Evolutionary conservation across 2,329 filamentous ascomycete species (phyloP).

Genomic region (Pestalotiopsis sp.): DNA sequence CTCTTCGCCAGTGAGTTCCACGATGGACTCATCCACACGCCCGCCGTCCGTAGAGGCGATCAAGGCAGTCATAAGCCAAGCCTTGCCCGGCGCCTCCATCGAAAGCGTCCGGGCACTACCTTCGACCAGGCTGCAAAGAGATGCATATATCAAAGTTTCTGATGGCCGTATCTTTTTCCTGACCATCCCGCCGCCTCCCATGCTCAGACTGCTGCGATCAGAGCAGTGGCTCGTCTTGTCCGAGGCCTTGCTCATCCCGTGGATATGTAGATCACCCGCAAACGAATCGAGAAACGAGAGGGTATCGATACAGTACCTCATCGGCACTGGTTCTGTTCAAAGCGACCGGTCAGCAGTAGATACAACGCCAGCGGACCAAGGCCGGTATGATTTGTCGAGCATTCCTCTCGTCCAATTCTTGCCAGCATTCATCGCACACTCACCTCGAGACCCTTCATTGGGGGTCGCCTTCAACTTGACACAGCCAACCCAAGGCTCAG

Average conservation of each 20-base stretch:
- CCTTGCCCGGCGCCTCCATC: constrained; percentile 35
- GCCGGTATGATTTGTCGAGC: not conserved
- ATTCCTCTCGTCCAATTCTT: constrained; percentile 34
- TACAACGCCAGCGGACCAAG: not conserved
- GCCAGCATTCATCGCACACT: constrained; percentile 44
- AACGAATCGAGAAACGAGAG: constrained; percentile 4
- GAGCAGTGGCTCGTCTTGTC: constrained; percentile 48
- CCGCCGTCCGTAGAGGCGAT: constrained; percentile 34
- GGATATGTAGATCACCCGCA: constrained; percentile 37
- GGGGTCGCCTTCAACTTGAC: constrained; percentile 47
- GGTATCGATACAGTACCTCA: constrained; percentile 8
- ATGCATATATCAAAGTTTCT: constrained; percentile 46
- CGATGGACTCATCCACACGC: constrained; percentile 35
- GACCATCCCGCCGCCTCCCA: constrained; percentile 44
- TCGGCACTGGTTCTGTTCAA: not conserved
- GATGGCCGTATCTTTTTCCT: constrained; percentile 44
- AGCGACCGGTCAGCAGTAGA: not conserved
- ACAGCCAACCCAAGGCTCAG: constrained; percentile 37
- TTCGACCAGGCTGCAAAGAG: constrained; percentile 40
- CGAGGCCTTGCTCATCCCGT: constrained; percentile 48
- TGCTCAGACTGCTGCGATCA: constrained; percentile 47
- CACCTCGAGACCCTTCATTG: constrained; percentile 29
- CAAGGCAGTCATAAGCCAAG: constrained; percentile 37
- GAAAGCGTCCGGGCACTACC: constrained; percentile 30
- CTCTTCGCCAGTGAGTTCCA: constrained; percentile 30